Evolutionary conservation across 495 filamentous ascomycete genomes (phyloP), one percentile per base, ranked within the genome.

Genomic region (Aspergillus bridgeri): DNA sequence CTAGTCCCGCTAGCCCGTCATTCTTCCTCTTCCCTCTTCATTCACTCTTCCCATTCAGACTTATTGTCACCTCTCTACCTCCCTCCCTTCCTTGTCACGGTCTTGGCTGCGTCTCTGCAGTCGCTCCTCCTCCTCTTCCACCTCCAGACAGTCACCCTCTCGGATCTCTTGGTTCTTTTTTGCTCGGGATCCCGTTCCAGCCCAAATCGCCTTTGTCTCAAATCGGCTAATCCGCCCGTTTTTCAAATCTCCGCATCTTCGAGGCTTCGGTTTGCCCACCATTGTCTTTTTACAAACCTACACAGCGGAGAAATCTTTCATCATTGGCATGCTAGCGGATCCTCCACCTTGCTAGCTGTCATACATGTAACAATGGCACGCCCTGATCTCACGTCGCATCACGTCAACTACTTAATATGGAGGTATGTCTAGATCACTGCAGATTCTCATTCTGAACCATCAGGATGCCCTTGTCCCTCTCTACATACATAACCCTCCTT

Each of bases 371-470:
- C 72, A 67, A 81, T 81, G 79, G 69, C 73, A 68, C 73, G 72
- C 59, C 74, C 69, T 54, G 70, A 77, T 65, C 83, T 98, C 67
- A 88, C 90, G 73, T 93, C 91, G 60, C 85, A 97, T 80, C 88
- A 93, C 77, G 85, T 98, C 79, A 98, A 98, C 83, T 98, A 93
- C 81, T 81, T 98, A 77, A 90, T 98, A 80, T 96, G 92, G 90
- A 92, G 92, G 90, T 97, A 83, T 74, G 90, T 83, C 17, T 11
- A n/a, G 6, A 22, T 22, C 23, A 27, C 51, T 54, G 33, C 51
- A 43, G n/a, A 27, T 47, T 23, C 42, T 43, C 24, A 11, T 54
- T 44, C 11, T n/a, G 24, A n/a, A 8, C 42, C 6, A 24, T 29
- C n/a, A n/a, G n/a, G n/a, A n/a, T n/a, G n/a, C n/a, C n/a, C n/a